Evolutionary conservation across 2,329 filamentous ascomycete genomes (phyloP), one percentile per base, ranked within the genome.

Genomic region (Geoglossum cookeanum): DNA sequence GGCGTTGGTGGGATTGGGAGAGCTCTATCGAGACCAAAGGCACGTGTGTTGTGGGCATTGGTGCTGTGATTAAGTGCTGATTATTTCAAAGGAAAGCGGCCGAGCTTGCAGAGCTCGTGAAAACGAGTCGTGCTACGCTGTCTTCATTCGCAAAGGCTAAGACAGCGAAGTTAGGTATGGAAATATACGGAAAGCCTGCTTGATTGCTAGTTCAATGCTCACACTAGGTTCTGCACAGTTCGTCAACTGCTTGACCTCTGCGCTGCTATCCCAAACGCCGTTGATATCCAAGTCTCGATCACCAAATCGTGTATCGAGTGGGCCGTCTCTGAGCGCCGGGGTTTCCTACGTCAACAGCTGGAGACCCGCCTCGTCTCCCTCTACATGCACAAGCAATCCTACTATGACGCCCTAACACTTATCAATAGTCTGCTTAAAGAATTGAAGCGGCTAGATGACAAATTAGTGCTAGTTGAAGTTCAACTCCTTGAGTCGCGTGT

Each of bases 271-370:
- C 92, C 94, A 66, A 85, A 96, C 73, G 92, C 88, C 65, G 85
- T 85, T 75, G 92, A 98, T 69, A 87, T 84, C 68, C 92, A 98
- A 75, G 89, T 95, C 70, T 75, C 83, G 69, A 88, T 96, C 65
- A 98, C 92, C 67, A 95, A 95, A 74, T 95, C 92, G 73, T 97
- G 89, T 75, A 98, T 98, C 81, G 91, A 97, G 74, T 98, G 92
- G 92, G 92, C 92, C 54, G 87, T 91, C 57, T 86, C 87, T 56
- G 89, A 97, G 75, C 86, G 90, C 65, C 85, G 92, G 68, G 87
- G 88, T 60, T 98, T 98, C 78, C 81, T 98, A 64, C 89, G 92
- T 64, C 92, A 98, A 75, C 95, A 94, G 71, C 87, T 98, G 68
- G 89, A 98, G 77, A 94, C 91, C 58, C 86, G 92, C 61, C 84